Evolutionary conservation across 2,329 filamentous ascomycete species (phyloP).

Genomic region (Periglandula ipomoeae): DNA sequence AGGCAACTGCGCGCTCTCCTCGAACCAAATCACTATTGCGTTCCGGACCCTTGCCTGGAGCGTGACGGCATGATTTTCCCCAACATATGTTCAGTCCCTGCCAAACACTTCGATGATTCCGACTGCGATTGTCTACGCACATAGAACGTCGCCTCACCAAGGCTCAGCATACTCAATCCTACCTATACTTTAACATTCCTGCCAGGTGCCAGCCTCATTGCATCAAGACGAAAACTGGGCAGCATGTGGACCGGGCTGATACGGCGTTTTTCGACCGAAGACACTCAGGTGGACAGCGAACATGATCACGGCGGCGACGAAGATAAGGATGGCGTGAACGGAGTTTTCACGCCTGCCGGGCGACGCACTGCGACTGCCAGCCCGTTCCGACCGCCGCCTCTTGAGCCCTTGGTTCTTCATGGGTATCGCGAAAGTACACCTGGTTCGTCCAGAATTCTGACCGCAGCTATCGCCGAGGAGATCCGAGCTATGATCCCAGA

Average conservation of each 20-base stretch:
- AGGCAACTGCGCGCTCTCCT: too few relatives aligned
- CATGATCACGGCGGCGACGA: conserved; percentile 13
- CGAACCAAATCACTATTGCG: neutral
- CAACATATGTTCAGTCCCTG: neutral
- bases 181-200: neutral
- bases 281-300: conserved; percentile 21
- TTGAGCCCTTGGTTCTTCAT: conserved; percentile 67
- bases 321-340: conserved; percentile 40
- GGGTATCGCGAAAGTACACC: conserved; percentile 56
- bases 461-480: conserved; percentile 73
- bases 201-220: neutral
- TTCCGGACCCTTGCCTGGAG: neutral
- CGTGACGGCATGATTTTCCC: neutral
- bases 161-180: neutral
- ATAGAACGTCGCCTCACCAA: neutral
- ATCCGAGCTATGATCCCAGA: conserved; percentile 83
- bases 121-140: neutral
- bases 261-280: conserved; percentile 53
- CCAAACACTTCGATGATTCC: conserved; percentile 1
- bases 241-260: conserved; percentile 53
- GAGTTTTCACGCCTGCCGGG: conserved; percentile 40
- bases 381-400: conserved; percentile 78
- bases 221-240: conserved; percentile 15
- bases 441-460: conserved; percentile 56
- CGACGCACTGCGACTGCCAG: conserved; percentile 47